Evolutionary conservation across 139 green algal genomes (phyloP).

Genomic region (Zygnema circumcarinatum): DNA sequence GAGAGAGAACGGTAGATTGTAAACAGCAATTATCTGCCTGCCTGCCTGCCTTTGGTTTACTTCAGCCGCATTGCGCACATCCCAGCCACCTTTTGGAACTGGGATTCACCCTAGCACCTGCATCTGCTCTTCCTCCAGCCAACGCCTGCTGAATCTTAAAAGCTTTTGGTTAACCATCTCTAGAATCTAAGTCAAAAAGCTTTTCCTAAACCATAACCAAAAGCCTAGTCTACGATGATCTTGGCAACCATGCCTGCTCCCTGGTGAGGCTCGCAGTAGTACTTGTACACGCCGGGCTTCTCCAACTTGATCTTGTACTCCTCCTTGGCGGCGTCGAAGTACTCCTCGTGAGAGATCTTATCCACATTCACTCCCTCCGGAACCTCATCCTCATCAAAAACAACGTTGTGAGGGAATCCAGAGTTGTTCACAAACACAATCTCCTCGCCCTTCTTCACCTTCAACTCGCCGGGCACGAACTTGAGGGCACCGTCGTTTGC

Average conservation of each 20-base stretch:
- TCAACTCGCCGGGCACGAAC: conserved; percentile 72
- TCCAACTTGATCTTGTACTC: conserved; percentile 76
- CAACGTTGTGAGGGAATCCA: conserved; percentile 84
- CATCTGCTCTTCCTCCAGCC: too few relatives aligned
- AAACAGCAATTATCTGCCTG: too few relatives aligned
- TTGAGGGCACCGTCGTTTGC: conserved; percentile 76
- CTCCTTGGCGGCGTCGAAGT: conserved; percentile 90
- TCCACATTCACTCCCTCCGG: conserved; percentile 85
- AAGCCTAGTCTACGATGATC: too few relatives aligned
- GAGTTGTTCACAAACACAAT: conserved; percentile 75
- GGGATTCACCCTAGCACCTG: too few relatives aligned
- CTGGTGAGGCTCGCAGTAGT: conserved; percentile 97
- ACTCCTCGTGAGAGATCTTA: conserved; percentile 84
- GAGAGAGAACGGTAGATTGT: too few relatives aligned
- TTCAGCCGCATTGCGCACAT: too few relatives aligned
- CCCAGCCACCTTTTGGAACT: too few relatives aligned
- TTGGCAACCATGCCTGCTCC: conserved; percentile 89
- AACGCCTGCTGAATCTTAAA: too few relatives aligned
- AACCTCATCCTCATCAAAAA: conserved; percentile 93
- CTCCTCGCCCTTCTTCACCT: conserved; percentile 78
- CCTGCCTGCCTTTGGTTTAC: too few relatives aligned
- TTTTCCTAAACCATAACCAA: not conserved
- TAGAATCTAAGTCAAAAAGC: too few relatives aligned
- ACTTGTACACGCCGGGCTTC: conserved; percentile 80
- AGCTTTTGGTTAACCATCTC: too few relatives aligned